Evolutionary conservation across 2,329 filamentous ascomycete species (phyloP), one percentile per base, ranked within the genome.

Genomic region (Epichloe festucae): DNA sequence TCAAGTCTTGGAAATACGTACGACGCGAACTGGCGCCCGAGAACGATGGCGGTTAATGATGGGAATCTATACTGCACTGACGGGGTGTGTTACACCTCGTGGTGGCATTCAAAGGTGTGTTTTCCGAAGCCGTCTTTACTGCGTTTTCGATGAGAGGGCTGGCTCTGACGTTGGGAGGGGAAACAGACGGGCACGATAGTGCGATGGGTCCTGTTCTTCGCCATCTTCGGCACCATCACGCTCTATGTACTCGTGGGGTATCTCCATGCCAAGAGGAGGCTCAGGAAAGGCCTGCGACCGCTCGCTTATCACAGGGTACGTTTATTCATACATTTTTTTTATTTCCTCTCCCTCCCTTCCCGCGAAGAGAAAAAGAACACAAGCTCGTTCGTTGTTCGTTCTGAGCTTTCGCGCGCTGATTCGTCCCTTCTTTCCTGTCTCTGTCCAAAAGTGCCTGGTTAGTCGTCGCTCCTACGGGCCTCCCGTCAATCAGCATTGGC

Each of bases 171-270:
- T 8, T 31, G 12, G 5, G 5, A 35, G n/a, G 15, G 5, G 38
- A 35, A 11, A 43, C 54, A 85, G 81, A 76, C 74, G 38, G 83
- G 80, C 52, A 67, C 76, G 52, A 82, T 83, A 53, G 71, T 89
- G 60, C 86, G 87, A 67, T 91, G 85, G 79, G 73, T 76, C 46
- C 68, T 91, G 54, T 79, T 90, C 61, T 76, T 78, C 54, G 69
- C 72, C 55, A 63, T 91, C 57, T 71, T 87, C 59, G 53, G 75
- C 51, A 52, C 81, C 54, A 67, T 87, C 60, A 64, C 79, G 49
- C 59, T 73, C 42, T 88, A 82, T 73, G 72, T 89, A 60, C 57
- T 87, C 50, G 73, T 79, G 53, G 85, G 85, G 54, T 85, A 85
- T 65, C 67, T 78, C 46, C 87, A 91, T 67, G 87, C 86, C 45